Evolutionary conservation across 2,329 filamentous ascomycete genomes (phyloP), one percentile per base, ranked within the genome.

Genomic region (Amauroascus niger): DNA sequence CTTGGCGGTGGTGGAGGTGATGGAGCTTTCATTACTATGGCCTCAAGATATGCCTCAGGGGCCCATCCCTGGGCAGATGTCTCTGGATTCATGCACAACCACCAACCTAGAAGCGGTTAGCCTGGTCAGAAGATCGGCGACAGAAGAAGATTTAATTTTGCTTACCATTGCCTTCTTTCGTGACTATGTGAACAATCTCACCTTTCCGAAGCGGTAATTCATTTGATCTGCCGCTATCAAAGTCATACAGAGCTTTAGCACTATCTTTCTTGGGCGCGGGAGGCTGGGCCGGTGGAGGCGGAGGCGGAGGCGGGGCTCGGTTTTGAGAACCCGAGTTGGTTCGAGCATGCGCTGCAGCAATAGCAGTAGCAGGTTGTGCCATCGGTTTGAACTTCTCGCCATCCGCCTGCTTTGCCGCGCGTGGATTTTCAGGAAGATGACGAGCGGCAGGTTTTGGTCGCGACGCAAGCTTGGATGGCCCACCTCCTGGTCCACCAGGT

Each of bases 81-180:
- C 63, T 81, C 73, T 47, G 74, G 71, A 58, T 84, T 87, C 74
- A 88, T 91, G 58, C 85, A 93, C 45, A 97, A 77, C 91, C 91
- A 97, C 93, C 93, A 98, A 51, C 93, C 91, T 95, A 61, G 5
- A 37, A 40, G 14, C n/a, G 18, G 54, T 72, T 56, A 70, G 68
- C 61, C 55, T 44, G 7, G 44, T 49, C 39, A 13, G n/a, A 33
- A 18, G 49, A 41, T 43, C 26, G 32, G 49, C 33, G 45, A 32
- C 26, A 33, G 22, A 26, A 16, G 7, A 39, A 22, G 40, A 32
- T 32, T 13, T 18, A 20, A 28, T 14, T 22, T 13, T 30, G 44
- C 69, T 69, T 80, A 95, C 91, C 93, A 67, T 97, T 97, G 68
- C 80, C 84, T 71, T 96, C 91, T 71, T 96, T 96, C 65, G 93